Evolutionary conservation across 2,329 filamentous ascomycete genomes (phyloP).

Genomic region (Colletotrichum tamarilloi): DNA sequence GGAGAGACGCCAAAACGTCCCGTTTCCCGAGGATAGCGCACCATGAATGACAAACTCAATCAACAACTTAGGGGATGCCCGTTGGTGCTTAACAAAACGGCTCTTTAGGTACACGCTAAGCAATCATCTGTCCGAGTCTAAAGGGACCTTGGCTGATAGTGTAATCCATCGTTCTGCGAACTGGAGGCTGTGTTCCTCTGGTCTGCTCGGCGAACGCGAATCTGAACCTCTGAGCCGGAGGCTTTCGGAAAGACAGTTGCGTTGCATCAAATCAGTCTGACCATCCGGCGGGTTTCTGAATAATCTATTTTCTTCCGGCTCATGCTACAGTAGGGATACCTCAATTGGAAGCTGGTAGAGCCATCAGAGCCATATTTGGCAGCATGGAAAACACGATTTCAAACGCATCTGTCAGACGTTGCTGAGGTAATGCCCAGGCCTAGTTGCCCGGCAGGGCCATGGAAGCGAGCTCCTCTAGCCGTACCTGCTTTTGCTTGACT

Average conservation of each 20-base stretch:
- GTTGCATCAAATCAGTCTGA: conserved; percentile 26
- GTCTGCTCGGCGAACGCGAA: conserved; percentile 21
- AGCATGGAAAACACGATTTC: conserved; percentile 26
- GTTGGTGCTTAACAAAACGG: background rate
- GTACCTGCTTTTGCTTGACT: background rate
- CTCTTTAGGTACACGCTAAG: background rate
- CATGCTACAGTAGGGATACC: background rate
- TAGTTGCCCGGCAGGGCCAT: background rate
- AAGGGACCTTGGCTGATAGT: conserved; percentile 1
- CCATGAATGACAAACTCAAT: background rate
- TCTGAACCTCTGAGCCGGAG: conserved; percentile 22
- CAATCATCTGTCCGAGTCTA: conserved; percentile 20
- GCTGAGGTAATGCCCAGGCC: conserved; percentile 32
- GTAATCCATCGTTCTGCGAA: conserved; percentile 20
- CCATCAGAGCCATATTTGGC: conserved; percentile 19
- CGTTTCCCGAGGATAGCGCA: conserved; percentile 11
- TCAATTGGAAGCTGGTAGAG: background rate
- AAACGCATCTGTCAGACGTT: conserved; percentile 29
- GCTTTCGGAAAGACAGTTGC: conserved; percentile 5
- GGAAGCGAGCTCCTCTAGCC: background rate
- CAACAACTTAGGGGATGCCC: background rate
- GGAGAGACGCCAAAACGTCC: background rate
- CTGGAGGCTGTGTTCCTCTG: background rate
- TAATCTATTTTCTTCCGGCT: background rate
- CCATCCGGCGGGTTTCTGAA: background rate